These are phyloP conservation scores for Filobasidium wieringae DNA, from an alignment of 768 basidiomycete species.

Conservation along the genomic window DNA sequence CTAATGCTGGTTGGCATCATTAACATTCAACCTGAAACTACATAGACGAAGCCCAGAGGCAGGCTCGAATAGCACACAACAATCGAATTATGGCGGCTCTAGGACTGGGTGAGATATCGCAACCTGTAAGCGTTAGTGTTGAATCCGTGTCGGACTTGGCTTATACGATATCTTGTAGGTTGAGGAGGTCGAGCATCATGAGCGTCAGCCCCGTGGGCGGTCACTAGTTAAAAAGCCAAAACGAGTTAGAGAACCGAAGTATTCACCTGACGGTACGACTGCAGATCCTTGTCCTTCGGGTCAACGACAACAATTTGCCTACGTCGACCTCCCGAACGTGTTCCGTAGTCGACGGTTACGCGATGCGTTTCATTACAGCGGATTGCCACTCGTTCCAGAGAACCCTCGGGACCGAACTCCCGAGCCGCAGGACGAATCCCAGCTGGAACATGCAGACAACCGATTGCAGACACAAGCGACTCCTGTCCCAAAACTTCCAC, in stretches of 20 bases:
- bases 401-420: not conserved
- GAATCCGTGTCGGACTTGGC: not conserved
- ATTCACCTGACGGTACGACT: conserved; percentile 5
- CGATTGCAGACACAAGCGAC: not conserved
- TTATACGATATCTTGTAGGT: not conserved
- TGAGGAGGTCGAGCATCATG: not conserved
- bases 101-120: not conserved
- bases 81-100: not conserved
- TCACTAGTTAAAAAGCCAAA: not conserved
- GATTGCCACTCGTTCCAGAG: conserved; percentile 5
- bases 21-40: not conserved
- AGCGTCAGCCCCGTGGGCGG: not conserved
- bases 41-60: conserved; percentile 4
- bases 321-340: conserved; percentile 2
- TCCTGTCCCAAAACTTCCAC: not conserved
- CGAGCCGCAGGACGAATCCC: not conserved
- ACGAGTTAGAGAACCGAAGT: not conserved
- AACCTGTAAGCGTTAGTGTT: not conserved
- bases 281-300: not conserved
- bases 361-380: not conserved
- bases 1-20: not conserved
- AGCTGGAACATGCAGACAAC: not conserved
- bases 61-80: not conserved
- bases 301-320: conserved; percentile 11
- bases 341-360: not conserved